These are phyloP conservation scores for Eustoma russellianum DNA, from an alignment of 257 asterid species.

Conservation along the genomic window DNA sequence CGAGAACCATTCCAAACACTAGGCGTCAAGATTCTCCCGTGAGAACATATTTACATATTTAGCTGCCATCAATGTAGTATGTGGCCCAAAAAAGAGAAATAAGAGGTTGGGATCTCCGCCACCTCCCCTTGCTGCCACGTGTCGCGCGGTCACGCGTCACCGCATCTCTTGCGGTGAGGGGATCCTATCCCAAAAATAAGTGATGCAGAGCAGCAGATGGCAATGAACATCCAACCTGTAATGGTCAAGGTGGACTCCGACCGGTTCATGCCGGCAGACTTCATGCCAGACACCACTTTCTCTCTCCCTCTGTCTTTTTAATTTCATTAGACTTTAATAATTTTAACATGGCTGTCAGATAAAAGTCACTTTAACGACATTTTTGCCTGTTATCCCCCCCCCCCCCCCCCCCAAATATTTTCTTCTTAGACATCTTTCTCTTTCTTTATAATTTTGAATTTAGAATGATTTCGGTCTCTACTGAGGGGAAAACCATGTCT, in stretches of 20 bases:
- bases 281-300: slow-evolving; percentile 12
- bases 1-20: too few species aligned
- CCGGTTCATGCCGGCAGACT: slow-evolving; percentile 33
- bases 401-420: too few species aligned
- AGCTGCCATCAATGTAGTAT: too few species aligned
- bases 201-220: too few species aligned
- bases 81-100: slow-evolving; percentile 23
- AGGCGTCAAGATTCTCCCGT: too few species aligned
- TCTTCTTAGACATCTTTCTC: slow-evolving; percentile 17
- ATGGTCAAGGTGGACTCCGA: slow-evolving; percentile 49
- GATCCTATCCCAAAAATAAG: too few species aligned
- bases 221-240: slow-evolving; percentile 39
- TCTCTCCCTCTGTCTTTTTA: slow-evolving; percentile 3
- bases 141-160: too few species aligned
- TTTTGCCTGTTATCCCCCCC: not conserved
- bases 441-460: slow-evolving; percentile 10
- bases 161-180: too few species aligned
- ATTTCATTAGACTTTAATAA: not conserved
- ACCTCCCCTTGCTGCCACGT: too few species aligned
- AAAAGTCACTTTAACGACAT: slow-evolving; percentile 12
- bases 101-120: too few species aligned
- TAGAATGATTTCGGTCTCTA: slow-evolving; percentile 42
- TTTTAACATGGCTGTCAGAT: slow-evolving; percentile 21
- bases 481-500: slow-evolving; percentile 47
- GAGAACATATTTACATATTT: too few species aligned